Evolutionary conservation across 805 yeast species (phyloP), one percentile per base, ranked within the genome.

Genomic region (Starmerella floricola): DNA sequence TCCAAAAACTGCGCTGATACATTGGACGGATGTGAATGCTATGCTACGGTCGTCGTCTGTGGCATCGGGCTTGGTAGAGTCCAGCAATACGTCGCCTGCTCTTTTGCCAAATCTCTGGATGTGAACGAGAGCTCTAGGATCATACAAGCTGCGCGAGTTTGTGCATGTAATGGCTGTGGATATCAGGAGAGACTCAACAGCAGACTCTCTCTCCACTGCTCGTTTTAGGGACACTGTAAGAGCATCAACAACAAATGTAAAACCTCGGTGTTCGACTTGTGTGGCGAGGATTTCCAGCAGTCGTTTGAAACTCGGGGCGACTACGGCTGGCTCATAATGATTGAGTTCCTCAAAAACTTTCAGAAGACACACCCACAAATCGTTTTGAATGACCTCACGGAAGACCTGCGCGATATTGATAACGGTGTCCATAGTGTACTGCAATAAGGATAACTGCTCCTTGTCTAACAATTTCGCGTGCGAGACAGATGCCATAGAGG

Each of bases 281-380:
- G 51, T 31, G 17, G 42, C 45, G 10, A 51, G 31, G 24, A 34
- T 51, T 21, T 60, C 55, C 3, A 72, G 52, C 3, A 72, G 60
- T 17, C 64, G 63, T 55, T 72, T 76, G 53, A 76, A 61, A 5
- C 72, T 59, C 1, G 69, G 65, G 0, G 84, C 75, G 12, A 74
- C 64, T 8, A 75, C 54, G 1, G 45, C 50, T 51, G 62, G 56
- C 44, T 62, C 62, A 31, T 66, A 65, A 34, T 65, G 62, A 12
- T 44, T 42, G 20, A 62, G 56, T 34, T 65, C 63, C 52, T 79
- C 73, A 44, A 80, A 71, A 6, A 79, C 68, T 52, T 70, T 78
- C 19, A 87, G 60, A 31, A 81, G 53, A 52, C 94, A 78, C 0
- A 87, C 71, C 55, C 74, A 74, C 23, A 88, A 62, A 57, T 88